These are phyloP conservation scores for Setomelanomma holmii DNA, from an alignment of 2,329 filamentous ascomycete genomes.

Conservation along the genomic window DNA sequence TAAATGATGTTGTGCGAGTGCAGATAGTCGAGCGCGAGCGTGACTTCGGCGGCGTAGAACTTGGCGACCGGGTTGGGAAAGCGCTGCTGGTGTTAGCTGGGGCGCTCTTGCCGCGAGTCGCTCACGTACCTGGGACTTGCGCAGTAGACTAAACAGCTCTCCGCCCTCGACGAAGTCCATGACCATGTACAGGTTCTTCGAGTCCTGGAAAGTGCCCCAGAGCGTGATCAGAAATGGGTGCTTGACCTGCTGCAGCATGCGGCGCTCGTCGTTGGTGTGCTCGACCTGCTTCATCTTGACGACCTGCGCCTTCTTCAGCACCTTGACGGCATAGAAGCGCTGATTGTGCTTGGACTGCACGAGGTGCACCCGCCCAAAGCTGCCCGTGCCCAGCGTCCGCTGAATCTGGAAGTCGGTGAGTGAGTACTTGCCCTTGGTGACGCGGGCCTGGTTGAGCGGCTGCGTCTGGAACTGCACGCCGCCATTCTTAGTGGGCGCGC, in stretches of 20 bases:
- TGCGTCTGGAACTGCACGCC: slow-evolving; percentile 47
- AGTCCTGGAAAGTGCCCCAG: slow-evolving; percentile 98
- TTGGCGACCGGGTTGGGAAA: slow-evolving; percentile 99
- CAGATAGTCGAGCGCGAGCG: slow-evolving; percentile 91
- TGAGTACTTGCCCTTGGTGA: slow-evolving; percentile 97
- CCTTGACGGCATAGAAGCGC: slow-evolving; percentile 97
- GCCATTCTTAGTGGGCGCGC: slow-evolving; percentile 41
- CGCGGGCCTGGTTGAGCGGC: slow-evolving; percentile 58
- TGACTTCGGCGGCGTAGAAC: slow-evolving; percentile 98
- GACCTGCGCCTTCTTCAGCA: slow-evolving; percentile 97
- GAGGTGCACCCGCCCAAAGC: slow-evolving; percentile 94
- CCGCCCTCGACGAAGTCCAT: slow-evolving; percentile 99
- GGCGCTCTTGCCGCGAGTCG: neutral
- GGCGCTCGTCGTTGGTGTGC: slow-evolving; percentile 97
- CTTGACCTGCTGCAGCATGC: slow-evolving; percentile 95
- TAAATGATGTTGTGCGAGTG: slow-evolving; percentile 97
- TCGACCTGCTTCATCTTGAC: slow-evolving; percentile 99
- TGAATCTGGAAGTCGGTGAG: slow-evolving; percentile 88
- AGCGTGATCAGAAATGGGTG: slow-evolving; percentile 97
- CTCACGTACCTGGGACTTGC: slow-evolving; percentile 79
- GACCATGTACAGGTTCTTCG: slow-evolving; percentile 98
- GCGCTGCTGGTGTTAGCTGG: slow-evolving; percentile 64
- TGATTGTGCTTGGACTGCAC: slow-evolving; percentile 98
- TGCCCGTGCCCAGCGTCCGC: slow-evolving; percentile 92
- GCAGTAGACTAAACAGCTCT: slow-evolving; percentile 91